Evolutionary conservation across 768 basidiomycete species (phyloP).

Genomic region (Cyclocybe aegerita): DNA sequence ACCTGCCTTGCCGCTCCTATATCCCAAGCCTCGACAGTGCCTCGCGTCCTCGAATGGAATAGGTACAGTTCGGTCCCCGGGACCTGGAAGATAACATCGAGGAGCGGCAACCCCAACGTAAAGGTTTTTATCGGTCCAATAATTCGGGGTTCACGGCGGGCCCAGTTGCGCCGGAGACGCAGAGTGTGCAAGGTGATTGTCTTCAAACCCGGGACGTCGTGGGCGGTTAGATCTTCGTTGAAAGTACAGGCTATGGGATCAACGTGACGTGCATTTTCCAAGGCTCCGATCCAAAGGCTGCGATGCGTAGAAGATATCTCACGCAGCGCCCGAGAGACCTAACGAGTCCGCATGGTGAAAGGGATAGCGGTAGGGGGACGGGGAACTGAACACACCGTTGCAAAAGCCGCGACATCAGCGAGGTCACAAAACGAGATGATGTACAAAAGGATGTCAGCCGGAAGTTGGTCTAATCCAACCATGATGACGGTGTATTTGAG

Average conservation of each 20-base stretch:
- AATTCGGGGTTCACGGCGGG: constrained; percentile 13
- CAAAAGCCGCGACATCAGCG: constrained; percentile 20
- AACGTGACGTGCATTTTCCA: constrained; percentile 17
- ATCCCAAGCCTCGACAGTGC: constrained; percentile 19
- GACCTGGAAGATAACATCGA: constrained; percentile 26
- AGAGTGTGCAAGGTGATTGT: constrained; percentile 23
- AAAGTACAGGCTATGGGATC: constrained; percentile 29
- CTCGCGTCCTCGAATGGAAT: constrained; percentile 19
- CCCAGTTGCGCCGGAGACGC: constrained; percentile 30
- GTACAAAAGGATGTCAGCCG: constrained; percentile 23
- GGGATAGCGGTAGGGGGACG: neutral
- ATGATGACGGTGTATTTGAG: neutral
- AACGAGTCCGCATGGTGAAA: neutral
- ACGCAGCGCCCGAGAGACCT: constrained; percentile 20
- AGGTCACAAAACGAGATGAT: constrained; percentile 19
- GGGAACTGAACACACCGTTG: constrained; percentile 11
- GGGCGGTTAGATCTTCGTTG: constrained; percentile 22
- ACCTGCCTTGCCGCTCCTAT: constrained; percentile 11
- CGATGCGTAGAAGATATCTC: constrained; percentile 21
- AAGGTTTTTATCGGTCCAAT: constrained; percentile 18
- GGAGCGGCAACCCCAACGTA: constrained; percentile 6
- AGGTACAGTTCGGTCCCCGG: constrained; percentile 26
- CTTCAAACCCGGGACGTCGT: constrained; percentile 19
- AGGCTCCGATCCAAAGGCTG: constrained; percentile 26
- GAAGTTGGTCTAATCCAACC: constrained; percentile 9